These are phyloP conservation scores for Hanseniaspora thailandica DNA, from an alignment of 805 yeast species.

Conservation along the genomic window DNA sequence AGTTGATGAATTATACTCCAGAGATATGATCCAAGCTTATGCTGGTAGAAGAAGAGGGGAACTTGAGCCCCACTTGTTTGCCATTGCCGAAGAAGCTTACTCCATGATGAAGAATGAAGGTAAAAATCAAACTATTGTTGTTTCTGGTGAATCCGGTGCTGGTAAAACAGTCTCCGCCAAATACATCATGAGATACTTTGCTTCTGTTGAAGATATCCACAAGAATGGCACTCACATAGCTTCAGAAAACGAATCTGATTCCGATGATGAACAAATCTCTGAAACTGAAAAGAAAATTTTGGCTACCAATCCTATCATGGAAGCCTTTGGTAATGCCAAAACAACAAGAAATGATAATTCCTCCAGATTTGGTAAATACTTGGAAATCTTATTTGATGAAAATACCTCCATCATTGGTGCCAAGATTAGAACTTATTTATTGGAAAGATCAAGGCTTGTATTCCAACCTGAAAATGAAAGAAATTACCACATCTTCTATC, in stretches of 20 bases:
- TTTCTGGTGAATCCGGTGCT: conserved; percentile 96
- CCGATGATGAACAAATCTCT: conserved; percentile 47
- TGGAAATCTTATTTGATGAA: conserved; percentile 76
- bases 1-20: conserved; percentile 81
- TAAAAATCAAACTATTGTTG: conserved; percentile 88
- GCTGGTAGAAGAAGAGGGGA: conserved; percentile 90
- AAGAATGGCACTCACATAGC: conserved; percentile 18
- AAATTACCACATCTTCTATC: conserved; percentile 91
- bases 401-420: conserved; percentile 82
- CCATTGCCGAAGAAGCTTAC: conserved; percentile 95
- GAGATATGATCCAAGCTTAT: conserved; percentile 87
- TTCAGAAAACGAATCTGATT: conserved; percentile 18
- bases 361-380: conserved; percentile 87
- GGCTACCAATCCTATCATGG: conserved; percentile 88
- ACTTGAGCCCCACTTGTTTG: conserved; percentile 91
- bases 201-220: conserved; percentile 62
- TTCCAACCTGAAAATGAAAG: conserved; percentile 87
- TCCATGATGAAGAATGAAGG: conserved; percentile 81
- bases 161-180: conserved; percentile 97
- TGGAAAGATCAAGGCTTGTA: conserved; percentile 88
- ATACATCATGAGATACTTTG: conserved; percentile 94
- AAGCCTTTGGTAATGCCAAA: conserved; percentile 89
- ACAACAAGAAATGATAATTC: conserved; percentile 84
- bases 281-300: conserved; percentile 86
- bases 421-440: conserved; percentile 76